Conservation (phyloP, 2,329 filamentous ascomycete genomes). For the Ophiostoma sp. region DNA sequence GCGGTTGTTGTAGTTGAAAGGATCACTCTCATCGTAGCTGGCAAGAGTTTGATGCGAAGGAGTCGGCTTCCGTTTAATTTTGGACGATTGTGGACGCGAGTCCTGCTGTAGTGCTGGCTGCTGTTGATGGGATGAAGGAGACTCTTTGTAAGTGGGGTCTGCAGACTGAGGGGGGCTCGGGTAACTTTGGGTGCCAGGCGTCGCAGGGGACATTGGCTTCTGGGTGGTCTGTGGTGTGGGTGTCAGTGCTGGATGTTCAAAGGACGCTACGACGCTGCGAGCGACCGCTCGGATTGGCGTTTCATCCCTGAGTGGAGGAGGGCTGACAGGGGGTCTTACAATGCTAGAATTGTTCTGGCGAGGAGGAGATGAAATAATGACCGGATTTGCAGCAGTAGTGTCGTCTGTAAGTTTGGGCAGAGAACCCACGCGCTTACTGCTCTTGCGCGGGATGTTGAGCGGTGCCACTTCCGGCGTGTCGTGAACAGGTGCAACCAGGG, state of each 20-base stretch:
- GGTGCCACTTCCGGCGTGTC: constrained; percentile 59
- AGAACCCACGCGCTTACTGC: constrained; percentile 43
- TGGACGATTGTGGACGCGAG: constrained; percentile 13
- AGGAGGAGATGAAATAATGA: constrained; percentile 9
- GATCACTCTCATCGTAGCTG: constrained; percentile 31
- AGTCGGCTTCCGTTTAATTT: constrained; percentile 26
- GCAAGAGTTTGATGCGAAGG: constrained; percentile 23
- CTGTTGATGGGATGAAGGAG: constrained; percentile 26
- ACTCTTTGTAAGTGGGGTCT: constrained; percentile 30
- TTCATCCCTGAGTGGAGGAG: constrained; percentile 34
- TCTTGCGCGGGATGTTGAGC: constrained; percentile 56
- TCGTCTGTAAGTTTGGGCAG: constrained; percentile 30
- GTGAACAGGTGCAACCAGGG: constrained; percentile 63
- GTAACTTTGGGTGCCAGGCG: constrained; percentile 35
- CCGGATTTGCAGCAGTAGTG: constrained; percentile 8
- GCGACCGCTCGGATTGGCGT: constrained; percentile 35
- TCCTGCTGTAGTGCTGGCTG: constrained; percentile 20
- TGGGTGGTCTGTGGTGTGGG: constrained; percentile 31
- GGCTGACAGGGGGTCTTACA: constrained; percentile 38
- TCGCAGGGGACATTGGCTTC: constrained; percentile 1
- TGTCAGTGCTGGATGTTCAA: constrained; percentile 25
- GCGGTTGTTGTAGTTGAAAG: constrained; percentile 32
- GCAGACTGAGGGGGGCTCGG: constrained; percentile 44
- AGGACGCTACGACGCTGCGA: constrained; percentile 31
- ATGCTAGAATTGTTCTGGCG: constrained; percentile 18